Base-by-base conservation (phyloP, 495 filamentous ascomycete genomes). In the Xylaria intraflava region DNA sequence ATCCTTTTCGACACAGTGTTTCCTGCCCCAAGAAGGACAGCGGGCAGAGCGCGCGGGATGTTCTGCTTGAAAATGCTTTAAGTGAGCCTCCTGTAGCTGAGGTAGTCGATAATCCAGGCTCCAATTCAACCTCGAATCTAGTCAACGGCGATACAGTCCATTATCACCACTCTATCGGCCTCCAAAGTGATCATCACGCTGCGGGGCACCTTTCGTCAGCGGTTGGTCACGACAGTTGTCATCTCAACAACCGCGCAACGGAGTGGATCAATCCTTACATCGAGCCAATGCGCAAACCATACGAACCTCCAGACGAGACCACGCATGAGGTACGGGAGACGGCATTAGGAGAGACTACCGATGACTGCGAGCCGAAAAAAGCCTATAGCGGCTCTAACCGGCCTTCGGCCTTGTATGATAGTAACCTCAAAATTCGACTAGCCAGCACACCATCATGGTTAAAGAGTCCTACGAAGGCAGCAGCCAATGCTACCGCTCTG, bases 371-470 rank as follows among this genome's bases (percentile, higher is more conserved):
- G 8, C 20, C 19, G 23, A 53, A 23, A 9, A 29, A 51, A 9
- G 33, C 6, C 1, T 22, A 6, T 14, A 35, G 14, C 23, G 26
- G 16, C 12, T 26, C 16, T 27, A 35, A 17, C 24, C 1, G 16
- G 41, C 12, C 44, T 12, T 19, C 11, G 2, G 31, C 26, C 3
- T n/a, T 24, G 20, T 2, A 42, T 1, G 4, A 47, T 33, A 5
- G 42, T 7, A 12, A 24, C 29, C 67, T 58, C n/a, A 68, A 50
- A 56, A 36, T 59, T 10, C 57, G 57, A 23, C 55, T 67, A 0
- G 58, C 66, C 10, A 71, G 69, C 56, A 67, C 71, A 22, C 67
- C 71, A 17, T 20, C 54, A 30, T 72, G 69, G 69, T 23, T 72
- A 8, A 69, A 57, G 31, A 30, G 51, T 17, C 63, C 69, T 1